Percentiles rank a stretch among this genome's conserved stretches.
These are phyloP conservation scores for Mytilinidion resinicola DNA, from an alignment of 495 filamentous ascomycete species.

Conservation along the genomic window DNA sequence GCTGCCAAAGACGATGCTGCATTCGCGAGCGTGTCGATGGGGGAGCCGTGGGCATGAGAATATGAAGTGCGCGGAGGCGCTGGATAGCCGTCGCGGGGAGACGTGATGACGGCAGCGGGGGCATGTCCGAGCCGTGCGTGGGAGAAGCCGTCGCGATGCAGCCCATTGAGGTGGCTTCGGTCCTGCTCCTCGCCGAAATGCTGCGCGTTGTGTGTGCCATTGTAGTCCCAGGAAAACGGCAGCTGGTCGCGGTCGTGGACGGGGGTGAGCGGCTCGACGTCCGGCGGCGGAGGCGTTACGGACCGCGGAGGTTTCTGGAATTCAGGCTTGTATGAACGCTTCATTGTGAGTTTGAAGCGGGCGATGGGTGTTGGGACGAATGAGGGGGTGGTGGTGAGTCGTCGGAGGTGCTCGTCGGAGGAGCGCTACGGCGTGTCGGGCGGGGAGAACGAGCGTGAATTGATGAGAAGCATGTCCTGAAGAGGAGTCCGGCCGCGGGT, in stretches of 20 bases:
- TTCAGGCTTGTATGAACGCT: conserved; percentile 19
- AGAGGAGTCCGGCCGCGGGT: not conserved
- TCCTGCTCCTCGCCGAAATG: not conserved
- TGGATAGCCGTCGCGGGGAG: conserved; percentile 9
- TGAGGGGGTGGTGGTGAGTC: not conserved
- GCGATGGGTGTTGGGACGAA: conserved; percentile 6
- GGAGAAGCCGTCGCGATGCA: not conserved
- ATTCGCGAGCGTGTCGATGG: conserved; percentile 33
- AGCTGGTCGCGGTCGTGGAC: not conserved
- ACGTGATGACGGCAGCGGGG: conserved; percentile 18
- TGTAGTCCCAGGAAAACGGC: not conserved
- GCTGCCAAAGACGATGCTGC: conserved; percentile 29
- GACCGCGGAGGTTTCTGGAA: conserved; percentile 25
- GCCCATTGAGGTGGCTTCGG: not conserved
- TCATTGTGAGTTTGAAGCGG: conserved; percentile 13
- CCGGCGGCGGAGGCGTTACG: conserved; percentile 30
- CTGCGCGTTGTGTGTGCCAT: not conserved
- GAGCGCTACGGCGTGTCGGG: conserved; percentile 2
- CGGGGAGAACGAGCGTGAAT: conserved; percentile 1
- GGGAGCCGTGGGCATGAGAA: conserved; percentile 24
- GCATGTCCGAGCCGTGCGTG: conserved; percentile 6
- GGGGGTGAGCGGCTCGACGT: conserved; percentile 35
- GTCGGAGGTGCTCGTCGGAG: conserved; percentile 15
- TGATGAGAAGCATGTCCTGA: conserved; percentile 20
- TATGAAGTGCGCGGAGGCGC: conserved; percentile 12